phyloP scores from a whole-genome alignment of 225 moss, liverwort and hornwort genomes.

The Pseudoscleropodium purum region DNA sequence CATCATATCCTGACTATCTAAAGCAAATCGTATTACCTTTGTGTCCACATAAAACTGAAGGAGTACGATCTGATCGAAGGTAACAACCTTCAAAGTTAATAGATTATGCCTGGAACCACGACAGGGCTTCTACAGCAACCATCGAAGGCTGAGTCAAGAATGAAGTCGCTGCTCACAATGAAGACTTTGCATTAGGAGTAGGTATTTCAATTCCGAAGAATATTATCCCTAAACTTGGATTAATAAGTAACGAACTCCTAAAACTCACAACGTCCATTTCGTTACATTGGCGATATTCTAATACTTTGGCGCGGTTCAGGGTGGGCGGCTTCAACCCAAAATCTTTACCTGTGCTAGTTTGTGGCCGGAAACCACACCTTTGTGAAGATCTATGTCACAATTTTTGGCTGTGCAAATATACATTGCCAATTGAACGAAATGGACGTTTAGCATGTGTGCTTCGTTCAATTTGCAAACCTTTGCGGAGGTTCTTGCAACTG shows the following conservation, averaged over 20 bases:
- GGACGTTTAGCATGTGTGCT: not conserved
- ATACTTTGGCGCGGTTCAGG: not conserved
- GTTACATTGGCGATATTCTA: not conserved
- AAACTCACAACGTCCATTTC: too few relatives aligned
- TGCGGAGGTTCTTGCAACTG: not conserved
- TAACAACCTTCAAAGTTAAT: not conserved
- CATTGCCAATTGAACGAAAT: not conserved
- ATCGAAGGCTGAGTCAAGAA: not conserved
- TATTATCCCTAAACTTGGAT: too few relatives aligned
- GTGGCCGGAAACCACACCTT: not conserved
- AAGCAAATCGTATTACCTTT: not conserved
- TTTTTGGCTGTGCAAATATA: not conserved
- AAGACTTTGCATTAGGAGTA: not conserved
- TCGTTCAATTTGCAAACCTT: not conserved
- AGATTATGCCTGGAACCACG: too few relatives aligned
- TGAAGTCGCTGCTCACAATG: not conserved
- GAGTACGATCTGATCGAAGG: not conserved
- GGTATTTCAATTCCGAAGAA: not conserved
- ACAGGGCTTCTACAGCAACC: too few relatives aligned
- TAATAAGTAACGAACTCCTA: too few relatives aligned
- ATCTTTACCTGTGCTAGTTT: too few relatives aligned
- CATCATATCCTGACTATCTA: not conserved
- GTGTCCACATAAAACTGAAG: not conserved
- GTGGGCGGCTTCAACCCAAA: not conserved
- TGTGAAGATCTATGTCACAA: not conserved